Evolutionary conservation across 139 green algal species (phyloP).

Genomic region (Pseudopediastrum boryanum): DNA sequence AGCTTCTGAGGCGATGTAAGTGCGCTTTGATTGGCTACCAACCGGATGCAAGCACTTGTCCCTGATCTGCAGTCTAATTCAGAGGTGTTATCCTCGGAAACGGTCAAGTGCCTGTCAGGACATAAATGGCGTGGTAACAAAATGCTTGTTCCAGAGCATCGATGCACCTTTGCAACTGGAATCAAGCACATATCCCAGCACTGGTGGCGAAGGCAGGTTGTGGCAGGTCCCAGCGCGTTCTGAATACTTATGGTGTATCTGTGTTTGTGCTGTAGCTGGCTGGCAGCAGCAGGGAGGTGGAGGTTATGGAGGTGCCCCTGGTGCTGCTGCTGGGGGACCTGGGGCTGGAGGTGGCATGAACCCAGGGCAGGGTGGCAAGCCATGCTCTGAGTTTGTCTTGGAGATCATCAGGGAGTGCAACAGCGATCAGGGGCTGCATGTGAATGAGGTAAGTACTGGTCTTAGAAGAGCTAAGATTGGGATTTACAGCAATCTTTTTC

Average conservation of each 20-base stretch:
- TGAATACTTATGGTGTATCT: neutral
- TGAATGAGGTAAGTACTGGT: slow-evolving; percentile 20
- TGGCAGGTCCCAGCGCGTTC: neutral
- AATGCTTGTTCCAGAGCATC: slow-evolving; percentile 1
- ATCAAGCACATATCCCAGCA: no score
- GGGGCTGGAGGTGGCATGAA: no score
- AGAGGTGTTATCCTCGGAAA: no score
- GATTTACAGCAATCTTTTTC: no score
- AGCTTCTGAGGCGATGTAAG: no score
- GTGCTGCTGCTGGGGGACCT: neutral
- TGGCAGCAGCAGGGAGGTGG: slow-evolving; percentile 26
- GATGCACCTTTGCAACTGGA: no score
- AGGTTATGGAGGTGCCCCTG: slow-evolving; percentile 2
- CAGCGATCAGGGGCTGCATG: slow-evolving; percentile 15
- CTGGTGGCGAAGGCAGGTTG: slow-evolving; percentile 9
- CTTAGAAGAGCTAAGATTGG: no score
- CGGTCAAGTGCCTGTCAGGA: neutral
- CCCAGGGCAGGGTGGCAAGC: slow-evolving; percentile 10
- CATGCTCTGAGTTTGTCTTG: slow-evolving; percentile 9
- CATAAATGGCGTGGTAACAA: neutral
- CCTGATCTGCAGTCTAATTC: no score
- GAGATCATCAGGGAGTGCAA: slow-evolving; percentile 9
- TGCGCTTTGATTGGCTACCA: no score
- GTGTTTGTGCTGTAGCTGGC: slow-evolving; percentile 9
- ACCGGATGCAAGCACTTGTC: no score